These are phyloP conservation scores for Silene noctiflora DNA, from an alignment of 179 eudicot species.

Conservation along the genomic window DNA sequence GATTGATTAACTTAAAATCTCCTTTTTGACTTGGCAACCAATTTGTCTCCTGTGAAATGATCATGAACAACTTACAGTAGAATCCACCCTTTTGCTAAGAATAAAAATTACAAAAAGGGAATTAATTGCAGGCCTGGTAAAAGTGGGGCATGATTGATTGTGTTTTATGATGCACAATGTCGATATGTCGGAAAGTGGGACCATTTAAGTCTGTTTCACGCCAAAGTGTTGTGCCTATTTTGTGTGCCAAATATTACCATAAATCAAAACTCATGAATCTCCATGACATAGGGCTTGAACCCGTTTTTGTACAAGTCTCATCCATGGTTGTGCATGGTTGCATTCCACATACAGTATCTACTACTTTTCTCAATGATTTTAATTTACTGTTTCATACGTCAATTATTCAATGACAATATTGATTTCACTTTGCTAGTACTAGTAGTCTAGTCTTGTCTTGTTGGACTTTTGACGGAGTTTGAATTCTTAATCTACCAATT, in stretches of 20 bases:
- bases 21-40: constrained; percentile 30
- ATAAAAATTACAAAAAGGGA: constrained; percentile 16
- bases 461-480: neutral
- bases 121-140: constrained; percentile 32
- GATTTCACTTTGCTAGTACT: neutral
- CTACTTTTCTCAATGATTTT: neutral
- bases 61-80: constrained; percentile 29
- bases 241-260: constrained; percentile 1
- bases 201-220: constrained; percentile 44
- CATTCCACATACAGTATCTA: constrained; percentile 9
- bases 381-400: constrained; percentile 12
- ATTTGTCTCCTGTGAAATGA: constrained; percentile 23
- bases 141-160: constrained; percentile 50
- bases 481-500: no score
- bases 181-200: constrained; percentile 51
- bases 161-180: constrained; percentile 45
- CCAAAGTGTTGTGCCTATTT: constrained; percentile 20
- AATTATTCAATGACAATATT: constrained; percentile 7
- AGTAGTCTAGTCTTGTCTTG: neutral
- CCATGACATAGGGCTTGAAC: neutral
- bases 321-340: constrained; percentile 21
- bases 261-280: constrained; percentile 5
- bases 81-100: constrained; percentile 28
- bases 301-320: constrained; percentile 8
- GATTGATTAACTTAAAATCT: constrained; percentile 21